Evolutionary conservation across 495 filamentous ascomycete species (phyloP).

Genomic region (Neurospora sp.): DNA sequence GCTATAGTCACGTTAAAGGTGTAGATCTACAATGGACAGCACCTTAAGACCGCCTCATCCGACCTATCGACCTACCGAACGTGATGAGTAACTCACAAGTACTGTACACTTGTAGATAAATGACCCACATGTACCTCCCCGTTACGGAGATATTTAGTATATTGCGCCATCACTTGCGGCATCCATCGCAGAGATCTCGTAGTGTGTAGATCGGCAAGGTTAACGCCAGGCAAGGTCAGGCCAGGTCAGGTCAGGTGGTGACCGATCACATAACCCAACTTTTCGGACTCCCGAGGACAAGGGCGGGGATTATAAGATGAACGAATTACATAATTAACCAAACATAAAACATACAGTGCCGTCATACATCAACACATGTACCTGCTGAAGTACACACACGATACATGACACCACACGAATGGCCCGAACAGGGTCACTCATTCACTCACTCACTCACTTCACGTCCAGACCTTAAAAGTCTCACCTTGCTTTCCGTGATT

Average conservation of each 20-base stretch:
- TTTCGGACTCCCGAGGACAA: neutral
- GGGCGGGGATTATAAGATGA: neutral
- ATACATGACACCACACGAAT: neutral
- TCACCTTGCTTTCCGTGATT: neutral
- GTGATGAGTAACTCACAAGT: neutral
- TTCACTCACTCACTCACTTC: neutral
- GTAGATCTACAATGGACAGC: neutral
- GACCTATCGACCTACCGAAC: neutral
- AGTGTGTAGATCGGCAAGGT: neutral
- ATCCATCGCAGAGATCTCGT: neutral
- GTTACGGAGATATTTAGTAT: neutral
- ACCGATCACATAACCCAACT: neutral
- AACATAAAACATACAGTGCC: neutral
- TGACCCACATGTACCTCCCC: neutral
- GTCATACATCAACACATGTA: neutral
- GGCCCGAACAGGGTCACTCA: neutral
- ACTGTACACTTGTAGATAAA: neutral
- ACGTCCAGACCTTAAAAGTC: neutral
- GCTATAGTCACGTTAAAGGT: neutral
- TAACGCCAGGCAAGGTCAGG: neutral
- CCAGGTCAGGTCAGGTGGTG: neutral
- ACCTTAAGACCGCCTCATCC: neutral
- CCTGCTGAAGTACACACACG: neutral
- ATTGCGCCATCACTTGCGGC: neutral
- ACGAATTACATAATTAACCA: neutral